These are phyloP conservation scores for Floccularia luteovirens DNA, from an alignment of 768 basidiomycete species.

Conservation along the genomic window DNA sequence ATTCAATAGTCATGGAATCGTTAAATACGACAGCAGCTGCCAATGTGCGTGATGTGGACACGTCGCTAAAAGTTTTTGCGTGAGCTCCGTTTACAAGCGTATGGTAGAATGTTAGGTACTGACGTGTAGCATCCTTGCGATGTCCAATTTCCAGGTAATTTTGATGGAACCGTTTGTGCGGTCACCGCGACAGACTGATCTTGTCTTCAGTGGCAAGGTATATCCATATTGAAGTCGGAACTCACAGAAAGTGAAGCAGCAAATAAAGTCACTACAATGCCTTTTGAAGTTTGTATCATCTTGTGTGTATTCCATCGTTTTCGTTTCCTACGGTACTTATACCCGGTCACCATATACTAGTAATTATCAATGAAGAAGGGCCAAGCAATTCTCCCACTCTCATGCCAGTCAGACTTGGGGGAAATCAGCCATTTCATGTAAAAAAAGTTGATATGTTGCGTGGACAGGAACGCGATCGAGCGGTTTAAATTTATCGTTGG, in stretches of 20 bases:
- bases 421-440: not conserved
- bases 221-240: not conserved
- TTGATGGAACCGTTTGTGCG: conserved; percentile 16
- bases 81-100: not conserved
- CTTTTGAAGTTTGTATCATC: not conserved
- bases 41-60: conserved; percentile 43
- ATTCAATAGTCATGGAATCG: conserved; percentile 49
- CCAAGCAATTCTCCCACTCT: not conserved
- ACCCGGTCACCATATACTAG: not conserved
- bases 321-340: too few species aligned
- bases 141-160: conserved; percentile 36
- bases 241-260: not conserved
- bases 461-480: not conserved
- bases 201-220: not conserved
- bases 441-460: not conserved
- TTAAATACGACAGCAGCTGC: conserved; percentile 31
- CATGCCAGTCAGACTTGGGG: not conserved
- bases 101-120: conserved; percentile 3
- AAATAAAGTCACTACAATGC: not conserved
- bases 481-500: not conserved
- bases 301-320: not conserved
- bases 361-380: not conserved
- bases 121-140: conserved; percentile 47
- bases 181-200: not conserved
- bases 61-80: conserved; percentile 15